phyloP scores from a whole-genome alignment of 2,329 filamentous ascomycete species.

The Hypomyces rosellus region DNA sequence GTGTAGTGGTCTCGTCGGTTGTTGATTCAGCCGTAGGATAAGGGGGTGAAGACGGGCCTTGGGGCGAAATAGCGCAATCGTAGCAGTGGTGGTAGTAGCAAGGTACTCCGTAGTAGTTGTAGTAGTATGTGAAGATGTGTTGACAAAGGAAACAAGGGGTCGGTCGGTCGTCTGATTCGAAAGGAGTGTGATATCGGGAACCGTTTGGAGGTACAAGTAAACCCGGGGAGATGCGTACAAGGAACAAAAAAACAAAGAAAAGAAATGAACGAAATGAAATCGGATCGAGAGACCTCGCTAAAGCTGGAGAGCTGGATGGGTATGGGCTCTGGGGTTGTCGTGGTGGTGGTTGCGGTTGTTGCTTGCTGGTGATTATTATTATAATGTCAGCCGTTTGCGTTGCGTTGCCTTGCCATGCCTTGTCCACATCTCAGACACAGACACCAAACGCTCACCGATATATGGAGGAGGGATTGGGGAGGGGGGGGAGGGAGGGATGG shows the following conservation, averaged over 20 bases:
- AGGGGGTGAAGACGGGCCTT: neutral
- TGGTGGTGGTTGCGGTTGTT: neutral
- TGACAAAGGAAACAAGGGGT: neutral
- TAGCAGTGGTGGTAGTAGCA: neutral
- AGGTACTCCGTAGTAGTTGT: neutral
- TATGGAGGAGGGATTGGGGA: neutral
- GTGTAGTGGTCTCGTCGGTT: neutral
- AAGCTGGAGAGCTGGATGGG: neutral
- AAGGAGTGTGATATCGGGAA: constrained; percentile 8
- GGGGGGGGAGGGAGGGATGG: neutral
- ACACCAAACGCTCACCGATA: constrained; percentile 10
- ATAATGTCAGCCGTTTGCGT: neutral
- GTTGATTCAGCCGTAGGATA: neutral
- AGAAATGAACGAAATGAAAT: constrained; percentile 4
- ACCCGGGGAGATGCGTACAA: neutral
- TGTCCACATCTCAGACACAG: constrained; percentile 2
- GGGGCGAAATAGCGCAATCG: neutral
- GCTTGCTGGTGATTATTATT: neutral
- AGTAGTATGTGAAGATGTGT: neutral
- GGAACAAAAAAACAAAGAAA: neutral
- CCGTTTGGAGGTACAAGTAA: neutral
- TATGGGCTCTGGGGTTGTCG: neutral
- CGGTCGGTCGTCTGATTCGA: neutral
- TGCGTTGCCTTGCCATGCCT: neutral
- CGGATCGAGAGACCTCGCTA: neutral